Evolutionary conservation across 1,284 basidiomycete genomes (phyloP).

Genomic region (Taiwanofungus camphoratus): DNA sequence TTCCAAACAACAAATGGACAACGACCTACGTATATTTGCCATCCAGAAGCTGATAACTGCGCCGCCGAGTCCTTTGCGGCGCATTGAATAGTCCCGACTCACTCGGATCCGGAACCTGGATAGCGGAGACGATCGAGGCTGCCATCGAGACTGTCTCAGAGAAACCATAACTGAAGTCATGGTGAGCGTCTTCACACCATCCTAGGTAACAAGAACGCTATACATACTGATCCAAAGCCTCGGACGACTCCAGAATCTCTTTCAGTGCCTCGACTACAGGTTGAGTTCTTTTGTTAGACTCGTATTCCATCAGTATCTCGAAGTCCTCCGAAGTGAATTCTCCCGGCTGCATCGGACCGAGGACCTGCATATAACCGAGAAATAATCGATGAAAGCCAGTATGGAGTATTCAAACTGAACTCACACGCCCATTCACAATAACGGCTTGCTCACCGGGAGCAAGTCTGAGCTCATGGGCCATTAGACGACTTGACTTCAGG

Average conservation of each 20-base stretch:
- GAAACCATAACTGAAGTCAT: too few species aligned
- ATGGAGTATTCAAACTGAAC: conserved; percentile 15
- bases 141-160: conserved; percentile 58
- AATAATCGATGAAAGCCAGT: neutral
- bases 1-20: too few species aligned
- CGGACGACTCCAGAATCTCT: conserved; percentile 40
- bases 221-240: conserved; percentile 14
- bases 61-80: conserved; percentile 47
- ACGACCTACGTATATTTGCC: conserved; percentile 54
- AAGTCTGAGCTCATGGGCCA: conserved; percentile 51
- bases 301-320: conserved; percentile 61
- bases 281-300: conserved; percentile 61
- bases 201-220: neutral
- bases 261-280: conserved; percentile 64
- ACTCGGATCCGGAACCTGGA: conserved; percentile 65
- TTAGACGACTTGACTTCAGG: conserved; percentile 36
- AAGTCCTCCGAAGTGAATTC: conserved; percentile 69
- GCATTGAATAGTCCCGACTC: conserved; percentile 69
- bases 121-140: conserved; percentile 65
- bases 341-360: conserved; percentile 54
- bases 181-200: too few species aligned
- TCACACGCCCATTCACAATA: conserved; percentile 78
- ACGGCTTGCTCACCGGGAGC: conserved; percentile 54
- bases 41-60: conserved; percentile 55
- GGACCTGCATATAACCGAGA: conserved; percentile 38